Base-by-base conservation (phyloP, 2,329 filamentous ascomycete species). In the Botrytis galanthina region DNA sequence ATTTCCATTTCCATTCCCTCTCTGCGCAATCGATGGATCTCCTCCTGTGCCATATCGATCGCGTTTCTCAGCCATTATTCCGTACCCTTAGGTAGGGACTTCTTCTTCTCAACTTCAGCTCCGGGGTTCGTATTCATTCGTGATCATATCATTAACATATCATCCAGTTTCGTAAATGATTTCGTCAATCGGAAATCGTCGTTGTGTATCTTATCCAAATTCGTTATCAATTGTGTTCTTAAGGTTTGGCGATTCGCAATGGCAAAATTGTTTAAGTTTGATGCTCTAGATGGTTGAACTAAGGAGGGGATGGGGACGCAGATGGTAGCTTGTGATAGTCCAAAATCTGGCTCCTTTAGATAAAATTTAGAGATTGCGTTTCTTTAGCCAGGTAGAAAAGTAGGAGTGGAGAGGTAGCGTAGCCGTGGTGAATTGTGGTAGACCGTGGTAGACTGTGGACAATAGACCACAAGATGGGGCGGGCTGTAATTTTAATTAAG, bases 41-140 rank as follows among this genome's bases (percentile, higher is more conserved):
- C 60, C 60, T 26, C 60, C 48, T 22, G 10, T 57, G 2, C 70
- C 61, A 67, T 72, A 72, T 29, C 70, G 70, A 72, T 72, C 70
- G 44, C 70, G 70, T 37, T 64, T 72, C 48, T 72, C 70, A 1
- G 61, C 60, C 70, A 72, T 72, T 72, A 67, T 64, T 67, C 70
- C 70, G 60, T 59, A 72, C 70, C 70, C 48, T 57, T 59, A 29
- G 46, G 70, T 59, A 72, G 70, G 70, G 70, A 59, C 32, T 67
- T 67, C 70, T 71, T 54, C 70, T 66, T 72, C 70, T 66, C 70
- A 39, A 42, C 70, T 72, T 72, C 70, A 67, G 61, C 70, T 72
- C 70, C 70, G 46, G 37, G 32, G 18, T 51, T 67, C 16, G 70
- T 67, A 35, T 57, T 67, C 57, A 66, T 35, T 57, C 70, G 70